Percentiles rank a stretch among this genome's conserved stretches.
Evolutionary conservation across 176 grass and related monocot genomes (phyloP).

Genomic region (Musa troglodytarum): DNA sequence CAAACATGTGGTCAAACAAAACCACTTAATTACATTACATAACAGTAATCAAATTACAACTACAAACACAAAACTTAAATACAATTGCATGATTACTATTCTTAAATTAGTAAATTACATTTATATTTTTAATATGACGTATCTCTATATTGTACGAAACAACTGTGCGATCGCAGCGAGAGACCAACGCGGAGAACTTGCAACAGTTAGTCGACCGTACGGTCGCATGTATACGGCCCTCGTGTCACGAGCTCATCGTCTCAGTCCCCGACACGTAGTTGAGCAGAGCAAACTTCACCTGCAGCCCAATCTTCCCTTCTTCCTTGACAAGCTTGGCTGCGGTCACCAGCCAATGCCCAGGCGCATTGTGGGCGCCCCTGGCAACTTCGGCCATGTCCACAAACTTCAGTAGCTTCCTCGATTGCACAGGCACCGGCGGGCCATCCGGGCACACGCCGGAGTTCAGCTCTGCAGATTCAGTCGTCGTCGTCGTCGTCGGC

Average conservation of each 20-base stretch:
- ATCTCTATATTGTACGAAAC: no score
- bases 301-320: constrained; percentile 60
- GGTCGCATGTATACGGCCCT: no score
- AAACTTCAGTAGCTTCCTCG: constrained; percentile 82
- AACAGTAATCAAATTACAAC: no score
- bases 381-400: constrained; percentile 82
- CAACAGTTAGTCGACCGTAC: no score
- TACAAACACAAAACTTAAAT: no score
- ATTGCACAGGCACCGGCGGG: constrained; percentile 63
- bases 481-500: constrained; percentile 37
- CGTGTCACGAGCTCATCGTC: neutral
- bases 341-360: constrained; percentile 77
- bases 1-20: no score
- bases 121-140: no score
- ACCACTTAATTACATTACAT: no score
- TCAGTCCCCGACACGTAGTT: constrained; percentile 24
- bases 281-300: constrained; percentile 72
- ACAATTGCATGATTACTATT: no score
- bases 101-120: no score
- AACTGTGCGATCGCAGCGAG: no score
- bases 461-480: constrained; percentile 66
- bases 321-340: constrained; percentile 34
- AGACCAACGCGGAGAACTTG: no score
- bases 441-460: constrained; percentile 85
- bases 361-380: constrained; percentile 60